Evolutionary conservation across 2,329 filamentous ascomycete genomes (phyloP), one percentile per base, ranked within the genome.

Genomic region (Nemania diffusa): DNA sequence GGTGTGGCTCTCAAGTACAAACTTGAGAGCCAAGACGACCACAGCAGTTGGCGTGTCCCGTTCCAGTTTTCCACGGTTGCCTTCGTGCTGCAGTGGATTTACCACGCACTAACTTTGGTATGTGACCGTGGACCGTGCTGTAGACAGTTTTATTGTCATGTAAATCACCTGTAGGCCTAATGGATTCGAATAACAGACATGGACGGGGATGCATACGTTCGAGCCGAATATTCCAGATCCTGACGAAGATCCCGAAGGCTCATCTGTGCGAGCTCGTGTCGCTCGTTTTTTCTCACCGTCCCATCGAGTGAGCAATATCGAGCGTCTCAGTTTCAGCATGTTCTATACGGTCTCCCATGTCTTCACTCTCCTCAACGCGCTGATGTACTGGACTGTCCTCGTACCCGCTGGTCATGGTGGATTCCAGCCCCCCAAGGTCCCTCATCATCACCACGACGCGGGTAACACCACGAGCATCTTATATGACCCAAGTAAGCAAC

Each of bases 181-280:
- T 50, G 22, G 3, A 8, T 29, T 13, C 29, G 32, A 22, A 15
- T 58, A 13, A 55, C 62, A 86, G 84, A 77, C 76, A 29, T 87
- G 84, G 84, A 85, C 84, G 0, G 83, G 82, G 57, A 84, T 84
- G 55, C 85, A 87, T 70, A 77, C 85, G 29, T 82, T 85, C 72
- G 82, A 81, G 58, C 84, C 84, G 0, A 78, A 81, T 22, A 62
- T 68, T 9, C 71, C 78, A 8, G 79, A 83, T 0, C 72, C 77
- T 37, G 61, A 71, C 1, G 62, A 70, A 46, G 71, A 75, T 6
- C 69, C 71, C 17, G 62, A 69, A 17, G 70, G 79, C 77, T 67
- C 79, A 74, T 37, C 73, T 74, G 8, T 75, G 78, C 71, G 81
- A 81, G 70, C 77, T 24, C 75, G 69, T 40, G 68, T 83, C 58